Percentiles rank a stretch among this genome's conserved stretches.
Evolutionary conservation across 1,284 basidiomycete genomes (phyloP).

Genomic region (Boletus nobilissimus): DNA sequence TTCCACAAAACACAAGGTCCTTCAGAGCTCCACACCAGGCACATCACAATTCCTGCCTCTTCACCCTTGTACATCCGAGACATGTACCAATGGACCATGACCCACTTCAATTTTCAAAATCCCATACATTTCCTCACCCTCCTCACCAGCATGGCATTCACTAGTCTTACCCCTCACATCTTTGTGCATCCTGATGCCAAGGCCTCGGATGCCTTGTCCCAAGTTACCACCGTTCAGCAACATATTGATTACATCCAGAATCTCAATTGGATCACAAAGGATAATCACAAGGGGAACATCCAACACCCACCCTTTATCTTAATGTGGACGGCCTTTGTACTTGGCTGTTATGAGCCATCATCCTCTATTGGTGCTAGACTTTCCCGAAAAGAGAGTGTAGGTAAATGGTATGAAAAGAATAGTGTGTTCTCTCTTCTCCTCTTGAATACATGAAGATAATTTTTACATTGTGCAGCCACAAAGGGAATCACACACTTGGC

Average conservation of each 20-base stretch:
- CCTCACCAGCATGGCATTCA: background rate
- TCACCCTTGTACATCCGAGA: background rate
- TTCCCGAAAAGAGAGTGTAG: background rate
- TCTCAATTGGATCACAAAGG: background rate
- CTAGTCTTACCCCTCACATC: background rate
- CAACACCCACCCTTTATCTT: background rate
- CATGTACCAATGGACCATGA: background rate
- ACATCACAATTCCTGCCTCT: background rate
- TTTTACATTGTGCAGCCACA: background rate
- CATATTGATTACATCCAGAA: background rate
- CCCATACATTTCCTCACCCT: background rate
- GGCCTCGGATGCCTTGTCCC: background rate
- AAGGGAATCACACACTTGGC: background rate
- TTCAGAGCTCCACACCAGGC: background rate
- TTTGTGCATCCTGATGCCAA: background rate
- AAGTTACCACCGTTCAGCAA: background rate
- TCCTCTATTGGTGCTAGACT: background rate
- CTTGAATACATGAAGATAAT: background rate
- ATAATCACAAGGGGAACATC: background rate
- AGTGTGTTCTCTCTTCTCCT: background rate
- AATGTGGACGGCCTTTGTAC: background rate
- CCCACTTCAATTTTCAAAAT: background rate
- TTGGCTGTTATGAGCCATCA: background rate
- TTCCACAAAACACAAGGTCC: background rate
- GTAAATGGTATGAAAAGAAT: background rate